These are phyloP conservation scores for Fusarium heterosporum DNA, from an alignment of 2,329 filamentous ascomycete genomes.

Conservation along the genomic window DNA sequence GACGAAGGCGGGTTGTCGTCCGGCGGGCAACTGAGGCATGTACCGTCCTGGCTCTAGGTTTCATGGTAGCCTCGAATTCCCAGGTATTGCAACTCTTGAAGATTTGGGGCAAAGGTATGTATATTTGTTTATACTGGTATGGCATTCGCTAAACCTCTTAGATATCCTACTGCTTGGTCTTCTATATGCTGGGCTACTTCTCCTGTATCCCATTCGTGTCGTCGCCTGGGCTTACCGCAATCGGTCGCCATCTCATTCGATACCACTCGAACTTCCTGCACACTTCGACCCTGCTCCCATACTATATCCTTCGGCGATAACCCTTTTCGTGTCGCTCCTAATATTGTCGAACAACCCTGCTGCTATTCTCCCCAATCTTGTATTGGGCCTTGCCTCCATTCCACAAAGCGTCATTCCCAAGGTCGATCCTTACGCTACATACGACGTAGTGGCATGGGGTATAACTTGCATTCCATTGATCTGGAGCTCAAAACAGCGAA, in stretches of 20 bases:
- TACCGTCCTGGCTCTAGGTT: slow-evolving; percentile 62
- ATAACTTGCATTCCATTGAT: slow-evolving; percentile 76
- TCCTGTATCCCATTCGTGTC: slow-evolving; percentile 71
- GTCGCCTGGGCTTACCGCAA: slow-evolving; percentile 60
- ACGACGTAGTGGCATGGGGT: slow-evolving; percentile 81
- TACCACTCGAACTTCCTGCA: slow-evolving; percentile 70
- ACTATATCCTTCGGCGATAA: slow-evolving; percentile 84
- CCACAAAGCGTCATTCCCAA: slow-evolving; percentile 79
- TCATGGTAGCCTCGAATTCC: slow-evolving; percentile 61
- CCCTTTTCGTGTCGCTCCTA: slow-evolving; percentile 80
- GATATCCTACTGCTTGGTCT: slow-evolving; percentile 57
- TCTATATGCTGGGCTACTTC: slow-evolving; percentile 56
- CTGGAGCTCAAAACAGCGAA: slow-evolving; percentile 42
- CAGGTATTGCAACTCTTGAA: slow-evolving; percentile 59
- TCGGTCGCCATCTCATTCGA: slow-evolving; percentile 51
- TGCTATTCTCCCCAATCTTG: slow-evolving; percentile 79
- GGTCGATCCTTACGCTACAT: slow-evolving; percentile 65
- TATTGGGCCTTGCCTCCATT: slow-evolving; percentile 82
- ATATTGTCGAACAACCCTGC: slow-evolving; percentile 71
- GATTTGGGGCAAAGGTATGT: slow-evolving; percentile 63
- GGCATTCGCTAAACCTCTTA: slow-evolving; percentile 42
- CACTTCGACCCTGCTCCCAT: slow-evolving; percentile 92
- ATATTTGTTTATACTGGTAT: background rate
- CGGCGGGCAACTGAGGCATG: slow-evolving; percentile 65
- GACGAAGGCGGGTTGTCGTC: slow-evolving; percentile 63